A percentile compares a stretch with the other conserved stretches of the same genome.
These are phyloP conservation scores for Suhomyces wounanorum DNA, from an alignment of 1,139 yeast species.

Conservation along the genomic window DNA sequence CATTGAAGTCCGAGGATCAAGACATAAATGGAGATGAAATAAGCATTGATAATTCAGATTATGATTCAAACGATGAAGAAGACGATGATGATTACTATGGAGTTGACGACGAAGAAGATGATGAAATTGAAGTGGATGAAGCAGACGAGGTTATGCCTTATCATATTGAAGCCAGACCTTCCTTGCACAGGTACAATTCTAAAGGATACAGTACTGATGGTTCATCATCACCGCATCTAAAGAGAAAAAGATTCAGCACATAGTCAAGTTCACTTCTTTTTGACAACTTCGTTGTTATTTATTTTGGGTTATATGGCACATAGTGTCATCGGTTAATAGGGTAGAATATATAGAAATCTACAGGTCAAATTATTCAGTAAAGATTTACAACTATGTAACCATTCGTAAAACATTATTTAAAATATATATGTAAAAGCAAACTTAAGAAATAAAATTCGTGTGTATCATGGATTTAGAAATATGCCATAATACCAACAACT, in stretches of 20 bases:
- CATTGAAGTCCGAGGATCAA: neutral
- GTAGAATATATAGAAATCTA: neutral
- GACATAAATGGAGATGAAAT: constrained; percentile 3
- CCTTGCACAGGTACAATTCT: constrained; percentile 22
- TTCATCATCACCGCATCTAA: constrained; percentile 40
- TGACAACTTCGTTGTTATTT: neutral
- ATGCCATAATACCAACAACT: constrained; percentile 8
- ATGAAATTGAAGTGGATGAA: constrained; percentile 13
- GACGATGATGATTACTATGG: constrained; percentile 12
- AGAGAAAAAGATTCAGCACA: constrained; percentile 24
- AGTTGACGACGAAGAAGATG: constrained; percentile 17
- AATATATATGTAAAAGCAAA: neutral
- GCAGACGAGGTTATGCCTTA: constrained; percentile 5
- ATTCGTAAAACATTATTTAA: constrained; percentile 5
- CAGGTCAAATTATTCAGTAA: neutral
- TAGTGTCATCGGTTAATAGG: constrained; percentile 4
- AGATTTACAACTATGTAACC: neutral
- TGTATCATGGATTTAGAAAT: constrained; percentile 6
- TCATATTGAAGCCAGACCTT: neutral
- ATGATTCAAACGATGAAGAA: constrained; percentile 12
- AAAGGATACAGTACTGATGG: constrained; percentile 34
- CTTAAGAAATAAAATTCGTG: constrained; percentile 12
- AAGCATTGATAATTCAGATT: constrained; percentile 8
- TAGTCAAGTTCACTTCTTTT: neutral
- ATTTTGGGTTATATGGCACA: neutral